Base-by-base conservation (phyloP, 305 asterid genomes). In the Fraxinus paxiana region DNA sequence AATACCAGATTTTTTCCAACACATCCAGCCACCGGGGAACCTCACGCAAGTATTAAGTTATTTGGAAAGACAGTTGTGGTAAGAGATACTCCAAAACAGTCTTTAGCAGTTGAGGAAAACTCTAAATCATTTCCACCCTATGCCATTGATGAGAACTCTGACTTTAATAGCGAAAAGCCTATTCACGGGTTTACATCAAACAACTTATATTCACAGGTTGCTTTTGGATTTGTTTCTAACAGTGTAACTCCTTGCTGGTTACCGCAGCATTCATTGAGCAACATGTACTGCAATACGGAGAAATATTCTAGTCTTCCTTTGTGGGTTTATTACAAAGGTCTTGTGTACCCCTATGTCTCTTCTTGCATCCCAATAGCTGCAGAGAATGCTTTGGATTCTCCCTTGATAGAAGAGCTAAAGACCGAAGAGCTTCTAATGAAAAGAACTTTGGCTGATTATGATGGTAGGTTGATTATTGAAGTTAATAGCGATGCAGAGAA, bases 21-120 rank as follows among this genome's bases (percentile, higher is more conserved):
- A n/a, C 86, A 88, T 83, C 67, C 86, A 37, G 82, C 79, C 73
- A 59, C 77, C 5, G 85, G 73, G 31, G 85, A 87, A 59, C 81
- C 88, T 82, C 61, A 51, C 1, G 46, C 87, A 17, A 87, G 91
- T 79, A 87, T 94, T 77, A 94, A 89, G 84, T 86, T 94, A 77
- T 92, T 94, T 59, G 97, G 98, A 78, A 89, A 84, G 84, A 92
- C 90, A 0, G 89, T 94, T 12, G 77, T 82, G 80, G 86, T 90
- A 61, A 84, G 84, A 77, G 92, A 87, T 54, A 74, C 84, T 48
- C 81, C 79, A 18, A 87, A 83, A 72, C 77, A 80, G 77, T 79
- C 85, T 86, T 61, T 31, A 71, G 84, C 79, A 80, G 84, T 67
- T 17, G 26, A 48, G 20, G 82, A 83, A 75, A 83, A 76, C 77